Base-by-base conservation (phyloP, 164 flowering plant genomes). In the Berberis vulgaris region DNA sequence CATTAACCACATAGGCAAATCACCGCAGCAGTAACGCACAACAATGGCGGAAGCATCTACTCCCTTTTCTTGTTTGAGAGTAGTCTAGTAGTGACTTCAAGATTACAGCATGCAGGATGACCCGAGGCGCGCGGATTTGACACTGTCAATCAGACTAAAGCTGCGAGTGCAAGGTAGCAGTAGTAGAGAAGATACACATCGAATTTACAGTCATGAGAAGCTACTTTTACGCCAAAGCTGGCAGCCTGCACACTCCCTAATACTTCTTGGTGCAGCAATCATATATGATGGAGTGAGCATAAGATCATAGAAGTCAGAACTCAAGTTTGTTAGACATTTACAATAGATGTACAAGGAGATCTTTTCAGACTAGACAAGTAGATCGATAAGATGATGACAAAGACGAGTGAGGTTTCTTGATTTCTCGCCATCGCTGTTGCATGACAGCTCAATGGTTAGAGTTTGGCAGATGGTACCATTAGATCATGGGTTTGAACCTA, bases 141-240 rank as follows among this genome's bases (percentile, higher is more conserved):
- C 4, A 26, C 26, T 26, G 26, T 2, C 6, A 41, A 12, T 5
- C 44, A 53, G 26, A 57, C 57, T 70, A 73, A n/a, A 71, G 49
- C 7, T 46, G 60, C 6, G 63, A 65, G 41, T 53, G 76, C 12
- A 74, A 63, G 5, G 11, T 73, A 10, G 70, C 57, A 10, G 57
- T 55, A 1, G 87, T 92, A 50, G 86, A 82, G 66, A 92, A 82
- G 53, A 84, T 76, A 63, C 78, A 92, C 84, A 92, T 74, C 60
- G 26, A 26, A 26, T 26, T 76, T 80, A 71, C 89, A 84, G 61
- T 73, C 84, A 70, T 89, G 98, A 38, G 86, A 65, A 46, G 79
- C 82, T 12, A 92, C 89, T 41, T 13, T 65, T 60, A 78, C 76
- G 39, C 79, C 62, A 62, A 83, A 89, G 45, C 87, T 77, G 13